Evolutionary conservation across 495 filamentous ascomycete genomes (phyloP), one percentile per base, ranked within the genome.

Genomic region (Hyaloscypha finlandica): DNA sequence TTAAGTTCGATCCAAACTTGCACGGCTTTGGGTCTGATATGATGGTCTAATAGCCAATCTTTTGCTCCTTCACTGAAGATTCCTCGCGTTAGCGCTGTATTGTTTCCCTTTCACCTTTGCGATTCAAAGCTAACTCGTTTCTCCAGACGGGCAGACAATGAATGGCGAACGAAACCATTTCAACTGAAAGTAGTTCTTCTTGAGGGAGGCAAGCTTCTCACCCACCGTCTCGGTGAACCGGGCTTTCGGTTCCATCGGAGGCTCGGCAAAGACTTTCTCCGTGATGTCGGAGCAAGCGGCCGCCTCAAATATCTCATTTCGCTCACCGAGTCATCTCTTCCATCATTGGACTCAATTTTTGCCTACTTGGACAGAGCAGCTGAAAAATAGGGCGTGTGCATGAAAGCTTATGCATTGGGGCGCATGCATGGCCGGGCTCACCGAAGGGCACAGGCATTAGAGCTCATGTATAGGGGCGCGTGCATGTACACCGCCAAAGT

Each of bases 251-350:
- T 0, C 19, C 51, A 54, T n/a, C 51, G 51, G 51, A 54, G 51
- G 51, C 51, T 5, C 51, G 51, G 51, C 51, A 54, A 54, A 54
- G 19, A 54, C 51, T 54, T 5, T n/a, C 2, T 54, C 51, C 51
- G 51, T 54, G 2, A 54, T 54, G 19, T 54, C 51, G 51, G 51
- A 37, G 51, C 25, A n/a, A 54, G 51, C 51, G 51, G 51, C 51
- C 51, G 51, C 51, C 19, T 1, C 2, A 1, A 54, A 54, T 5
- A 5, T 54, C 51, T 4, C 51, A 2, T 54, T 54, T 54, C 25
- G 51, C 51, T 54, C 25, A n/a, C 51, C 51, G 51, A 54, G 51
- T 54, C 51, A 16, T 54, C 51, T 54, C 51, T n/a, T n/a, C 51
- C 3, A 54, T 4, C 19, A 54, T 54, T 54, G 51, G 51, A 54